Conservation (phyloP, 352 stramenopile genomes). For the Pythium brachiatum region DNA sequence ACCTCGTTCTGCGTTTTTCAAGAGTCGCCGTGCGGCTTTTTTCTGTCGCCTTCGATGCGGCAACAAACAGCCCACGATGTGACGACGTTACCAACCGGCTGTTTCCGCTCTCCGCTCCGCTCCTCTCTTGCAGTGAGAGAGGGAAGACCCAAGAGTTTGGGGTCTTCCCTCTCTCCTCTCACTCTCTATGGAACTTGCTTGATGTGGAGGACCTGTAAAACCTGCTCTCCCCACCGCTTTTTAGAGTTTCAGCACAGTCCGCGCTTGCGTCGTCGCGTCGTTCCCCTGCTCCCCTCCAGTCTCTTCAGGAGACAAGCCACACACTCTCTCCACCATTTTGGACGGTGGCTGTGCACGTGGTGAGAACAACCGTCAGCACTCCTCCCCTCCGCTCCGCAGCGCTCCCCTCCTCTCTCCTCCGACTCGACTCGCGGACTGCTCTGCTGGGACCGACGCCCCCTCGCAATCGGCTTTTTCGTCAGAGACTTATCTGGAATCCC, state of each 20-base stretch:
- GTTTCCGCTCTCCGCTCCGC: slow-evolving; percentile 16
- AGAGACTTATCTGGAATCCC: slow-evolving; percentile 23
- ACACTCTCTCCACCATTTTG: slow-evolving; percentile 22
- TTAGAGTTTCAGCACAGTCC: slow-evolving; percentile 29
- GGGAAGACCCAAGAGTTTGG: too few relatives aligned
- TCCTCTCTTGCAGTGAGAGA: too few relatives aligned
- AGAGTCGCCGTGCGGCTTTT: slow-evolving; percentile 16
- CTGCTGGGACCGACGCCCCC: slow-evolving; percentile 4
- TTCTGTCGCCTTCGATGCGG: slow-evolving; percentile 19
- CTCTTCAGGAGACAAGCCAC: slow-evolving; percentile 14
- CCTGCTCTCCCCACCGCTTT: slow-evolving; percentile 1
- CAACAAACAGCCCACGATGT: slow-evolving; percentile 21
- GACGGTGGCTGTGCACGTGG: slow-evolving; percentile 22
- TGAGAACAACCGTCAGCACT: slow-evolving; percentile 5
- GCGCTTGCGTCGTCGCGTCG: slow-evolving; percentile 22
- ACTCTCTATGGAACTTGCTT: slow-evolving; percentile 12
- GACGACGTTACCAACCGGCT: slow-evolving; percentile 25
- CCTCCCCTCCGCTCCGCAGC: slow-evolving; percentile 1
- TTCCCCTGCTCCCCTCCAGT: slow-evolving; percentile 19
- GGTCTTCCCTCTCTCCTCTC: slow-evolving; percentile 4
- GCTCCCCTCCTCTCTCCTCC: background rate
- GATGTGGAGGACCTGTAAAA: background rate
- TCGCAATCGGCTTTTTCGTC: slow-evolving; percentile 22
- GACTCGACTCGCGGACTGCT: slow-evolving; percentile 23
- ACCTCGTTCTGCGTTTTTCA: background rate